phyloP scores from a whole-genome alignment of 208 protist species.

The Entamoeba histolytica region DNA sequence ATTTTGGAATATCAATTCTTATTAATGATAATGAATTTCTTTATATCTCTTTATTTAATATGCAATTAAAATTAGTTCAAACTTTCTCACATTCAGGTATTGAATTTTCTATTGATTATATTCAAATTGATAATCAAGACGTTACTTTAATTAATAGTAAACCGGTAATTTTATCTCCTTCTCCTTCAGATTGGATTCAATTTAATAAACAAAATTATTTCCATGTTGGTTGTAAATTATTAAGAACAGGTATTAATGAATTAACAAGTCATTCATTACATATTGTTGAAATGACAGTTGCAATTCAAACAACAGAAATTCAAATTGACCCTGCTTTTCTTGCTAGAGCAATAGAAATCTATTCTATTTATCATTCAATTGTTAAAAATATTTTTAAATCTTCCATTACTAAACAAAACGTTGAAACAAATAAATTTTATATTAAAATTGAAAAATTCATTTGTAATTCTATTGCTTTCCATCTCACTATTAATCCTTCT shows the following conservation, averaged over 20 bases:
- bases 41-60: neutral
- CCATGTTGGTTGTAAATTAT: neutral
- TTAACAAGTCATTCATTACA: neutral
- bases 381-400: neutral
- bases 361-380: neutral
- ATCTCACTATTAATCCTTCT: neutral
- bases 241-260: neutral
- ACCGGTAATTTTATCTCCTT: neutral
- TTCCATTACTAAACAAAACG: neutral
- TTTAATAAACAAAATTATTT: neutral
- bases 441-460: neutral
- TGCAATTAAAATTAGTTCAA: neutral
- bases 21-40: neutral
- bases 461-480: neutral
- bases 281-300: neutral
- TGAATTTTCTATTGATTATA: neutral
- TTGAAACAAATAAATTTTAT: neutral
- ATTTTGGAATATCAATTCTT: neutral
- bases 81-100: neutral
- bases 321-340: neutral
- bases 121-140: neutral
- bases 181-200: neutral
- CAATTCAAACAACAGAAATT: neutral
- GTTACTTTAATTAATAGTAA: neutral
- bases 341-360: neutral